phyloP scores from a whole-genome alignment of 2,329 filamentous ascomycete species.

The Phyllosticta citrichinensis region DNA sequence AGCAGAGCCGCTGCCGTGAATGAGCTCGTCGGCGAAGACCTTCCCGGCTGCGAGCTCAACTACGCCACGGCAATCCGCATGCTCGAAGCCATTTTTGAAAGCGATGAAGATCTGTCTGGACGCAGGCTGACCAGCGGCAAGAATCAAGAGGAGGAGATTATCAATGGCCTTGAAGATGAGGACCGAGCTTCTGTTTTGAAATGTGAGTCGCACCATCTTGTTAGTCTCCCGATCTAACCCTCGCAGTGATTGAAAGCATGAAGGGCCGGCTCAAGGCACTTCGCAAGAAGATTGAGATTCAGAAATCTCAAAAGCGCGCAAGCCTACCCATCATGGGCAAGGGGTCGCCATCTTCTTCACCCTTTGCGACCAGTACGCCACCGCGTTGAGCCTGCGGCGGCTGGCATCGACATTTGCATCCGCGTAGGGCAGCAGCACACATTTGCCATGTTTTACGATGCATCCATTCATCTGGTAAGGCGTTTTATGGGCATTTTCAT shows the following conservation, averaged over 20 bases:
- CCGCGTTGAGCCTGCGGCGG: conserved; percentile 1
- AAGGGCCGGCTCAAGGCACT: conserved; percentile 32
- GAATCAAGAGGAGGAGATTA: conserved; percentile 35
- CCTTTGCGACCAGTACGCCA: conserved; percentile 1
- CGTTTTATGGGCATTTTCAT: conserved; percentile 6
- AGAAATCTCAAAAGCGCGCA: conserved; percentile 22
- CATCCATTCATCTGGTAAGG: conserved; percentile 5
- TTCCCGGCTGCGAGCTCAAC: conserved; percentile 78
- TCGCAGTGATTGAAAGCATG: conserved; percentile 37
- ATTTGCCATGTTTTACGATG: neutral
- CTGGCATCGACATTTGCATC: neutral
- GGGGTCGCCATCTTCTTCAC: conserved; percentile 4
- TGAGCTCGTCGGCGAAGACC: conserved; percentile 84
- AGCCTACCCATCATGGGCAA: conserved; percentile 6
- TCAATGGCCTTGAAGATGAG: conserved; percentile 52
- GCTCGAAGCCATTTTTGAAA: conserved; percentile 88
- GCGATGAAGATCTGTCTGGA: conserved; percentile 49
- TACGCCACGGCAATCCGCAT: conserved; percentile 91
- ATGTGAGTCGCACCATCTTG: conserved; percentile 46
- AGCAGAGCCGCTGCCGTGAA: conserved; percentile 88
- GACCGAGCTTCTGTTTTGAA: conserved; percentile 65
- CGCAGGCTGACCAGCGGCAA: conserved; percentile 36
- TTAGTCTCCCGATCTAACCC: no score
- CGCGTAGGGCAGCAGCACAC: neutral
- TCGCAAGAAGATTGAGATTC: conserved; percentile 36